Percentiles rank a stretch among this genome's conserved stretches.
phyloP scores from a whole-genome alignment of 1,284 basidiomycete species.

The Violaceomyces palustris region DNA sequence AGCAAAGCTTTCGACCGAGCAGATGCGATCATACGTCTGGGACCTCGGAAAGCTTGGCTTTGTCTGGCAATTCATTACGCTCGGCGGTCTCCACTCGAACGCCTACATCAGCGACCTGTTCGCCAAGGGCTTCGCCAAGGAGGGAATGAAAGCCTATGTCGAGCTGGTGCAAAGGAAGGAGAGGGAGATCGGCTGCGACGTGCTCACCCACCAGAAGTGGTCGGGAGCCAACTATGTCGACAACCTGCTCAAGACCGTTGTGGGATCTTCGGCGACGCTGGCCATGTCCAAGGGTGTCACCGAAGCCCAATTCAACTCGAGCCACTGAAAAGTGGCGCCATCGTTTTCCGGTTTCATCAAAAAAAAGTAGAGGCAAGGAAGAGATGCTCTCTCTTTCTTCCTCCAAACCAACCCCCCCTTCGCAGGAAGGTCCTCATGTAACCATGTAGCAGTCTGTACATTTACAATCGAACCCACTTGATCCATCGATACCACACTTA shows the following conservation, averaged over 20 bases:
- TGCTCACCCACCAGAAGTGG: slow-evolving; percentile 63
- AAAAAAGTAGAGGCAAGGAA: no score
- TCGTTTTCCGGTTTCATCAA: no score
- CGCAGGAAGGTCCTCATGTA: no score
- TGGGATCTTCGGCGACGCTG: slow-evolving; percentile 88
- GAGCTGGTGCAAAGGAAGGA: slow-evolving; percentile 58
- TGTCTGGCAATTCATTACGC: slow-evolving; percentile 97
- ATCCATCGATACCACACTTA: no score
- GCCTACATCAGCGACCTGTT: slow-evolving; percentile 94
- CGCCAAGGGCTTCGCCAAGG: slow-evolving; percentile 74
- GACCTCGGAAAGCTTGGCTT: slow-evolving; percentile 88
- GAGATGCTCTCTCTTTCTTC: no score
- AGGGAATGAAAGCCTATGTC: slow-evolving; percentile 66
- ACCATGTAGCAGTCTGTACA: no score
- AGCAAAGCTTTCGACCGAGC: slow-evolving; percentile 68
- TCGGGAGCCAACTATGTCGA: slow-evolving; percentile 90
- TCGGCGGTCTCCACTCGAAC: slow-evolving; percentile 92
- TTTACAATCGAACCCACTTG: no score
- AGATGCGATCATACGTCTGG: slow-evolving; percentile 91
- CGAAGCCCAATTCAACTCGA: slow-evolving; percentile 76
- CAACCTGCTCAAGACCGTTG: slow-evolving; percentile 84
- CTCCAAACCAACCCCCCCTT: no score
- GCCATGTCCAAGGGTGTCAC: slow-evolving; percentile 94
- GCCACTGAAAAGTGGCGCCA: background rate
- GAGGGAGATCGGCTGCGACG: slow-evolving; percentile 55